phyloP scores from a whole-genome alignment of 495 filamentous ascomycete genomes.

The Daldinia grandis region DNA sequence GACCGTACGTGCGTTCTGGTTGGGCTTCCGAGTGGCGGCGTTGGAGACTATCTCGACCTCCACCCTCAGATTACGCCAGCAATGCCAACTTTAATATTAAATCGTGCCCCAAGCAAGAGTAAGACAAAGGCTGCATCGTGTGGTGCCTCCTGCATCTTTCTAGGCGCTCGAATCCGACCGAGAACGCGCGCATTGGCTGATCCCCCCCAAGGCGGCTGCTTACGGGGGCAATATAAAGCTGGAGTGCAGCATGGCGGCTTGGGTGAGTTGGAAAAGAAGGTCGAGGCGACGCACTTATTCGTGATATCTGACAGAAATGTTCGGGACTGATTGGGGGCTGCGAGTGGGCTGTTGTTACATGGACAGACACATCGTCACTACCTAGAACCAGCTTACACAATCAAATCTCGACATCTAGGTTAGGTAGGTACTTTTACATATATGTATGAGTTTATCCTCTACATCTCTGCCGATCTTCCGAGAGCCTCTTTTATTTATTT shows the following conservation, averaged over 20 bases:
- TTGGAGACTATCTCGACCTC: constrained; percentile 23
- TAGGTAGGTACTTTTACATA: not conserved
- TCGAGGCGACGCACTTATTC: constrained; percentile 8
- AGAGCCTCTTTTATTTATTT: not conserved
- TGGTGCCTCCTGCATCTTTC: constrained; percentile 13
- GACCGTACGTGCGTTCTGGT: constrained; percentile 12
- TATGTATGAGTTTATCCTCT: not conserved
- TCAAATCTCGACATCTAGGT: not conserved
- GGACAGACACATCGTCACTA: not conserved
- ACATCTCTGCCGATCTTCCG: constrained; percentile 13
- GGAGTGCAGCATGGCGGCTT: not conserved
- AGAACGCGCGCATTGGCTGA: constrained; percentile 9
- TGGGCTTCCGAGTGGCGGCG: constrained; percentile 6
- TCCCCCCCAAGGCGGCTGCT: constrained; percentile 5
- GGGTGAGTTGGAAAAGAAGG: not conserved
- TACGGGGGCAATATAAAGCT: constrained; percentile 8
- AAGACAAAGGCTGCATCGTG: not conserved
- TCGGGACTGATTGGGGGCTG: constrained; percentile 4
- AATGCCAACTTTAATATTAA: constrained; percentile 9
- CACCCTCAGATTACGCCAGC: constrained; percentile 32
- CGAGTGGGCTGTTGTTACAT: not conserved
- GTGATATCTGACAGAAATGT: not conserved
- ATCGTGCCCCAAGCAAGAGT: not conserved
- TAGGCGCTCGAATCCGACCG: constrained; percentile 5
- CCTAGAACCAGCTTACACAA: constrained; percentile 16